These are phyloP conservation scores for Diaporthe sp. DNA, from an alignment of 2,329 filamentous ascomycete genomes.

Conservation along the genomic window DNA sequence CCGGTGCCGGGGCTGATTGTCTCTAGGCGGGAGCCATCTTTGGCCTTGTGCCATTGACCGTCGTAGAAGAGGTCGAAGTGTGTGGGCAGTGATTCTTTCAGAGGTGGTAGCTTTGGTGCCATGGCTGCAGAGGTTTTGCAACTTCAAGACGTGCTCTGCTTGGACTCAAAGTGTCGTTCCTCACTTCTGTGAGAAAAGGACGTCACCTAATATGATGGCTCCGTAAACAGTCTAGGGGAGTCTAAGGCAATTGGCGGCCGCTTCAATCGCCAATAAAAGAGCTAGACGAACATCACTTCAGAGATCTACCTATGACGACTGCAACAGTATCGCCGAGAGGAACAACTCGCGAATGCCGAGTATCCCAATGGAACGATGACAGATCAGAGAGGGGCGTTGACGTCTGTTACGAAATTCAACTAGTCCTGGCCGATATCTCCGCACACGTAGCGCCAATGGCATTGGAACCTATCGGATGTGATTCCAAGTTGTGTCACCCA, in stretches of 20 bases:
- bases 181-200: neutral
- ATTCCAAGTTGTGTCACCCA: neutral
- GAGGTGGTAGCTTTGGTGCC: neutral
- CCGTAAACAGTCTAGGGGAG: neutral
- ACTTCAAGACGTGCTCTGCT: neutral
- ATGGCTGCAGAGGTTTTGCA: neutral
- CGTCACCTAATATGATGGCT: too few species aligned
- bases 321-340: neutral
- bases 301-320: neutral
- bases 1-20: slow-evolving; percentile 4
- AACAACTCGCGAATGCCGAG: neutral
- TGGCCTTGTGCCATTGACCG: neutral
- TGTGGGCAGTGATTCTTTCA: neutral
- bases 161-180: neutral
- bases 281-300: neutral
- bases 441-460: neutral
- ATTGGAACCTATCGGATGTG: neutral
- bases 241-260: neutral
- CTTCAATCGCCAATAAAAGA: neutral
- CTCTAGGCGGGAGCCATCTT: neutral
- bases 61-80: slow-evolving; percentile 7
- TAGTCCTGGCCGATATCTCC: neutral
- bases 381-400: neutral
- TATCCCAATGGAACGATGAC: neutral
- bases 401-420: neutral